Base-by-base conservation (phyloP, 495 filamentous ascomycete species). In the Letharia columbiana region DNA sequence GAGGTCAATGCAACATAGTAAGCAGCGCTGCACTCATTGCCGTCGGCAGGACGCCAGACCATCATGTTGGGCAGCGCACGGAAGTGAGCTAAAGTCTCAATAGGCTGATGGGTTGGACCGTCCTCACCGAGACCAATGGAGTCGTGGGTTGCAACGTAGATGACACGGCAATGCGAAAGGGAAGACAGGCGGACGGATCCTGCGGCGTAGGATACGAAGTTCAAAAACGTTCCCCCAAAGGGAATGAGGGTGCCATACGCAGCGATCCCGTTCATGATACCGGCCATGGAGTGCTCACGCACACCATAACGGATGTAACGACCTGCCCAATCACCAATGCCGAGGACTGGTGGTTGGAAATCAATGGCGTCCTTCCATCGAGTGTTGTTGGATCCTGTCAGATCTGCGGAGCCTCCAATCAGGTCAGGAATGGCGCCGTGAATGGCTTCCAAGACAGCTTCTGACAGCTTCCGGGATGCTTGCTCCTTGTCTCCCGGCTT, bases 81-180 rank as follows among this genome's bases (percentile, higher is more conserved):
- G 91, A 98, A 98, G 80, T 99, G 94, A 68, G 94, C 89, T 60
- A 99, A 87, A n/a, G 91, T 96, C 86, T 99, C 94, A 73, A 99
- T 96, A 75, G 94, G 94, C 84, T 99, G 94, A 82, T 99, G 94
- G 62, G 94, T 99, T 66, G 94, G 94, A 65, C 94, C 94, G 74
- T 99, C 94, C 81, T 99, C 95, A 78, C 94, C 94, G 68, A 99
- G 90, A 83, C 94, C 94, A 74, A 99, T 98, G 68, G 92, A 96
- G 84, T 99, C 94, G 86, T 99, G 94, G 71, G 94, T 99, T 67
- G 95, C 94, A 75, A 99, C 84, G 85, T 94, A 95, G 82, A 99
- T 93, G 75, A 85, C 84, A 70, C 93, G 92, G 75, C 91, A 85
- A 77, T 91, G 93, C 42, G 92, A 95, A 66, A 99, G 83, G 42